These are phyloP conservation scores for Penicillium longicatenatum DNA, from an alignment of 495 filamentous ascomycete genomes.

Conservation along the genomic window DNA sequence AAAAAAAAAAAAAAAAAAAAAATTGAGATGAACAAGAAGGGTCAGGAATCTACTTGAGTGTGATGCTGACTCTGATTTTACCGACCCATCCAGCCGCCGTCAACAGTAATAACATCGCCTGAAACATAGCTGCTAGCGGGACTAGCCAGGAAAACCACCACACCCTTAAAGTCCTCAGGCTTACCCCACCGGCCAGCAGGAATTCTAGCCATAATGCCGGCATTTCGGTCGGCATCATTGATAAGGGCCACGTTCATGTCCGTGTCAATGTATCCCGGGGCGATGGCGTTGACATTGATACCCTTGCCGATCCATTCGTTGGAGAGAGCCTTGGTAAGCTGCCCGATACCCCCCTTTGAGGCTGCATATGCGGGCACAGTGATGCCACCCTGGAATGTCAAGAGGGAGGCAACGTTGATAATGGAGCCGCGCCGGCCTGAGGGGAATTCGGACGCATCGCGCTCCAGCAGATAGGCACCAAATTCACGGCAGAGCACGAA, in stretches of 20 bases:
- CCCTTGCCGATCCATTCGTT: constrained; percentile 85
- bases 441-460: constrained; percentile 49
- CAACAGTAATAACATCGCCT: constrained; percentile 78
- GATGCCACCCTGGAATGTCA: constrained; percentile 89
- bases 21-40: background rate
- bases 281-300: constrained; percentile 79
- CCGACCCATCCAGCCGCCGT: constrained; percentile 94
- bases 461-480: constrained; percentile 78
- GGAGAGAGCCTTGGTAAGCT: constrained; percentile 83
- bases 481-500: constrained; percentile 84
- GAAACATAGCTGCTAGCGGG: constrained; percentile 77
- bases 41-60: background rate
- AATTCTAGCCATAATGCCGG: constrained; percentile 78
- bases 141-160: constrained; percentile 75
- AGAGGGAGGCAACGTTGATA: constrained; percentile 82
- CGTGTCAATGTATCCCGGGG: constrained; percentile 82
- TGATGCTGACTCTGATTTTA: constrained; percentile 36
- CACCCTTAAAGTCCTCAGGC: constrained; percentile 89
- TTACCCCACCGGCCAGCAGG: constrained; percentile 84
- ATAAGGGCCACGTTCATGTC: constrained; percentile 91
- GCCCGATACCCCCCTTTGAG: constrained; percentile 81
- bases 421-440: constrained; percentile 68
- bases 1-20: background rate
- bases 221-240: constrained; percentile 65
- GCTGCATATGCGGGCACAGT: constrained; percentile 92